phyloP scores from a whole-genome alignment of 2,329 filamentous ascomycete genomes.

The Pseudogymnoascus sp. region DNA sequence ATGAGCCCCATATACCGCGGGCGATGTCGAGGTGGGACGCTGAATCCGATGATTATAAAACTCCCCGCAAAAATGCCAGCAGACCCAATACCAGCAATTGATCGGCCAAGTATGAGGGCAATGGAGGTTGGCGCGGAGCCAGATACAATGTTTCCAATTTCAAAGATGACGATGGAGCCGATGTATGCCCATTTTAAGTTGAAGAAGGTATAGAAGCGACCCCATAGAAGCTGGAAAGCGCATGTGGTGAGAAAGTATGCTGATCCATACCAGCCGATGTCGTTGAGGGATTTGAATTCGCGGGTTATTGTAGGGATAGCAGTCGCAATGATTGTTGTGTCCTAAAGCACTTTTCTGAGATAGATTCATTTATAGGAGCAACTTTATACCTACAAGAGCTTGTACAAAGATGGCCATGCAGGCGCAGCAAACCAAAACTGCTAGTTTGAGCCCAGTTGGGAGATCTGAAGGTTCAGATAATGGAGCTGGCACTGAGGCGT shows the following conservation, averaged over 20 bases:
- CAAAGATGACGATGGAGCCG: conserved; percentile 22
- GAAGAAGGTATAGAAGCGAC: conserved; percentile 23
- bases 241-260: conserved; percentile 28
- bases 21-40: conserved; percentile 18
- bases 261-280: conserved; percentile 31
- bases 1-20: conserved; percentile 17
- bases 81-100: conserved; percentile 25
- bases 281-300: conserved; percentile 17
- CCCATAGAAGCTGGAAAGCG: conserved; percentile 19
- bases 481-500: not conserved
- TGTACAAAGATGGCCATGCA: not conserved
- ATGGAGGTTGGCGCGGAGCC: conserved; percentile 22
- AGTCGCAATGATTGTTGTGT: conserved; percentile 19
- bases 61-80: conserved; percentile 25
- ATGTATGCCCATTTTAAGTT: conserved; percentile 23
- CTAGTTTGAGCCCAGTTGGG: not conserved
- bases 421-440: not conserved
- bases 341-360: conserved; percentile 36
- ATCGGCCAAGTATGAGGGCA: conserved; percentile 26
- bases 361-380: conserved; percentile 34
- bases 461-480: not conserved
- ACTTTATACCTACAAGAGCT: conserved; percentile 24
- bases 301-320: conserved; percentile 19
- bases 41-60: conserved; percentile 22
- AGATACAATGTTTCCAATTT: conserved; percentile 25